These are phyloP conservation scores for Pleomassaria siparia DNA, from an alignment of 2,329 filamentous ascomycete species.

Conservation along the genomic window DNA sequence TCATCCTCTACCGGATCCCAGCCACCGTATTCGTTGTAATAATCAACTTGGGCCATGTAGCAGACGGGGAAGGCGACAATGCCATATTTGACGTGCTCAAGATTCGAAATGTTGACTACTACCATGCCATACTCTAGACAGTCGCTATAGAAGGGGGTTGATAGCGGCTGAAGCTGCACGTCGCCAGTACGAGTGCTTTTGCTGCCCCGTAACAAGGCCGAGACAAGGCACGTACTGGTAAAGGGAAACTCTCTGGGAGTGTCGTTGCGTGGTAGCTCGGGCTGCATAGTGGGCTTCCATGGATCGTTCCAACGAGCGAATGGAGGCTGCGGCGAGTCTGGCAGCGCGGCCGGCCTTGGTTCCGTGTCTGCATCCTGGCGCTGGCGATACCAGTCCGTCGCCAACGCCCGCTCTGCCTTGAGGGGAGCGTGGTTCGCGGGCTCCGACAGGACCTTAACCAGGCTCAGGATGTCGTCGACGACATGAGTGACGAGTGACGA, in stretches of 20 bases:
- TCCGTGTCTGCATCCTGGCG: constrained; percentile 7
- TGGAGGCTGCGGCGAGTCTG: constrained; percentile 10
- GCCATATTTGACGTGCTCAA: constrained; percentile 10
- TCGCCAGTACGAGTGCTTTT: constrained; percentile 9
- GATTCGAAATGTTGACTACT: constrained; percentile 10
- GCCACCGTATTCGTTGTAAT: constrained; percentile 2
- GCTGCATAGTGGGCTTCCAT: constrained; percentile 7
- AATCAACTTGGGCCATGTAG: constrained; percentile 8
- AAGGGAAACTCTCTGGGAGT: constrained; percentile 4
- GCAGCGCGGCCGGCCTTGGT: constrained; percentile 5
- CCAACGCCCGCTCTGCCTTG: constrained; percentile 7
- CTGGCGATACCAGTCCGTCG: constrained; percentile 8
- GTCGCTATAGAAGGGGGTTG: constrained; percentile 8
- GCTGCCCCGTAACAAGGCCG: constrained; percentile 7
- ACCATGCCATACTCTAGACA: constrained; percentile 12
- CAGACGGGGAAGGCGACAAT: constrained; percentile 9
- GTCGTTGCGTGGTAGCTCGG: constrained; percentile 7
- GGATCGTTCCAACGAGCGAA: not conserved
- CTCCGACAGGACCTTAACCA: constrained; percentile 6
- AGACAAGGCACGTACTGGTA: constrained; percentile 7
- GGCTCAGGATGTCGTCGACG: constrained; percentile 8
- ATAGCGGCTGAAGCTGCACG: constrained; percentile 11
- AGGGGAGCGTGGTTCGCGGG: constrained; percentile 4
- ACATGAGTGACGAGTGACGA: constrained; percentile 4
- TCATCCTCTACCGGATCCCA: constrained; percentile 11